A percentile compares a stretch with the other conserved stretches of the same genome.
Evolutionary conservation across 1,139 yeast genomes (phyloP).

Genomic region (Yamadazyma aaseri): DNA sequence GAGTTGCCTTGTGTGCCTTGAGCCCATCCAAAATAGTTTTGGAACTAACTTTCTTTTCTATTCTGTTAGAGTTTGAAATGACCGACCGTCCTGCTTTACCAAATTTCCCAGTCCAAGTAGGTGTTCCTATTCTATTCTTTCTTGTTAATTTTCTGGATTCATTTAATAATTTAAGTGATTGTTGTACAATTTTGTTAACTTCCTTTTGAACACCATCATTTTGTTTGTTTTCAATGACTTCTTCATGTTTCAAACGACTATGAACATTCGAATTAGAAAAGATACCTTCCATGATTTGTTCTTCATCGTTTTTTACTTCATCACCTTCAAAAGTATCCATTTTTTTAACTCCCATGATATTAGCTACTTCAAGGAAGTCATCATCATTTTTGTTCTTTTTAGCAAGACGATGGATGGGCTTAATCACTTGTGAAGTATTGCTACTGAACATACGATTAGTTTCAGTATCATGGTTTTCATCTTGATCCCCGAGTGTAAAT

Average conservation of each 20-base stretch:
- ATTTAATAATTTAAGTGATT: conserved; percentile 72
- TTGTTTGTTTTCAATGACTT: conserved; percentile 56
- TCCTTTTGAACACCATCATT: conserved; percentile 65
- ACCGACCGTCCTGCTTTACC: conserved; percentile 55
- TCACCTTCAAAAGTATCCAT: conserved; percentile 46
- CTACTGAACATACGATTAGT: no score
- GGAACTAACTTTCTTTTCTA: conserved; percentile 11
- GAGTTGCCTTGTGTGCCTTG: conserved; percentile 14
- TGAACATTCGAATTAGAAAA: conserved; percentile 74
- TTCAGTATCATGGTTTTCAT: conserved; percentile 58
- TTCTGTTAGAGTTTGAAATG: no score
- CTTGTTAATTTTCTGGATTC: conserved; percentile 67
- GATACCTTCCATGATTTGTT: conserved; percentile 69
- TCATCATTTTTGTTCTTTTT: conserved; percentile 39
- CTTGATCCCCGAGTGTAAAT: conserved; percentile 76
- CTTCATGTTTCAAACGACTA: conserved; percentile 76
- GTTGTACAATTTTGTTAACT: conserved; percentile 72
- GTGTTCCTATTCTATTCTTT: conserved; percentile 70
- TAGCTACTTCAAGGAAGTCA: conserved; percentile 54
- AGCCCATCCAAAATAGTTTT: conserved; percentile 35
- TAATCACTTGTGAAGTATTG: conserved; percentile 18
- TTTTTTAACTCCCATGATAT: conserved; percentile 53
- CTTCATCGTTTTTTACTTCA: conserved; percentile 38
- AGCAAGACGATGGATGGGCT: conserved; percentile 5
- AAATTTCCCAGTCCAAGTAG: conserved; percentile 95